A percentile compares a stretch with the other conserved stretches of the same genome.
Evolutionary conservation across 2,329 filamentous ascomycete genomes (phyloP).

Genomic region (Fusarium coicis): DNA sequence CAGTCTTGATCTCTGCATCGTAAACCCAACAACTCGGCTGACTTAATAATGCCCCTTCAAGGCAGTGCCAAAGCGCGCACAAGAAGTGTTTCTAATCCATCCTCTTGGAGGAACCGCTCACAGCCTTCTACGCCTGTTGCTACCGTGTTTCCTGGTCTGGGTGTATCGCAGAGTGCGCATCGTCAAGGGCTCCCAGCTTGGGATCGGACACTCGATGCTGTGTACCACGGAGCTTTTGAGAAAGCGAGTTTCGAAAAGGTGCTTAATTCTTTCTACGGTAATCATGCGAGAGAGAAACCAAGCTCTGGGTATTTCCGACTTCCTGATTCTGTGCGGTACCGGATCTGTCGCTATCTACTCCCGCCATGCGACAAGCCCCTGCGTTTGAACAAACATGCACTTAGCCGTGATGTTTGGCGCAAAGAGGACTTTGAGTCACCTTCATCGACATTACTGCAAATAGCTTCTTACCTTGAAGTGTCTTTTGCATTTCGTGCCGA

Average conservation of each 20-base stretch:
- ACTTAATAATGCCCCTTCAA: slow-evolving; percentile 13
- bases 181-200: slow-evolving; percentile 45
- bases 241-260: slow-evolving; percentile 23
- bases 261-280: slow-evolving; percentile 39
- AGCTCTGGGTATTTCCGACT: slow-evolving; percentile 38
- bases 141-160: not conserved
- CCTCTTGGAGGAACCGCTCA: not conserved
- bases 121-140: slow-evolving; percentile 11
- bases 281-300: slow-evolving; percentile 20
- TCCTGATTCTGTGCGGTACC: slow-evolving; percentile 41
- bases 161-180: not conserved
- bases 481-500: slow-evolving; percentile 52
- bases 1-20: not conserved
- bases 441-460: slow-evolving; percentile 32
- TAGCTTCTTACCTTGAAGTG: slow-evolving; percentile 45
- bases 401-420: slow-evolving; percentile 50
- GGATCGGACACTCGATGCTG: slow-evolving; percentile 51
- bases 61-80: slow-evolving; percentile 19
- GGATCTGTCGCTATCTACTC: slow-evolving; percentile 45
- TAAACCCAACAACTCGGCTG: slow-evolving; percentile 1
- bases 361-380: slow-evolving; percentile 39
- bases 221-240: slow-evolving; percentile 45
- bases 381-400: slow-evolving; percentile 44
- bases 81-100: slow-evolving; percentile 30
- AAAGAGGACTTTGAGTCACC: slow-evolving; percentile 49